These are phyloP conservation scores for Paramyrothecium sp. DNA, from an alignment of 2,329 filamentous ascomycete species.

Conservation along the genomic window DNA sequence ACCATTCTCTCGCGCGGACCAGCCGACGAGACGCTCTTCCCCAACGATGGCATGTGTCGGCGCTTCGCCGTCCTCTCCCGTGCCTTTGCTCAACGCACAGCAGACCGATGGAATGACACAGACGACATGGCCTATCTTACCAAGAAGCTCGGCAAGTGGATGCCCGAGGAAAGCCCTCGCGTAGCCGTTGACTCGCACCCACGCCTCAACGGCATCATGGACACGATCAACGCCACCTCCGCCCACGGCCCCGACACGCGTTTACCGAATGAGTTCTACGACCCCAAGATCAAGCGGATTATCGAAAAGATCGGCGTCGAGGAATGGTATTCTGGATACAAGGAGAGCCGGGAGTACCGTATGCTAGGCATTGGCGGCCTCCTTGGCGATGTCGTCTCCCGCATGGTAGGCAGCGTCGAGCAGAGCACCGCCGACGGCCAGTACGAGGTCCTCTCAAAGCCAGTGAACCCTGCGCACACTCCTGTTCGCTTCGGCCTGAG, in stretches of 20 bases:
- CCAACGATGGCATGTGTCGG: constrained; percentile 73
- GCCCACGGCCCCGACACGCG: constrained; percentile 75
- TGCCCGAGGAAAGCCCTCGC: constrained; percentile 66
- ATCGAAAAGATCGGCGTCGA: constrained; percentile 77
- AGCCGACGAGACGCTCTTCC: constrained; percentile 75
- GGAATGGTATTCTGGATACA: constrained; percentile 90
- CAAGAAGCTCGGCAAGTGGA: constrained; percentile 76
- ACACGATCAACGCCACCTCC: constrained; percentile 84
- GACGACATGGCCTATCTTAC: constrained; percentile 84
- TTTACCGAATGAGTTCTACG: constrained; percentile 85
- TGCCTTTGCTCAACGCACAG: constrained; percentile 70
- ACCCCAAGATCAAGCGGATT: constrained; percentile 65
- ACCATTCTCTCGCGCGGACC: constrained; percentile 65
- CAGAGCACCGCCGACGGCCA: constrained; percentile 51
- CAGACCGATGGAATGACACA: constrained; percentile 71
- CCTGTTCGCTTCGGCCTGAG: constrained; percentile 73
- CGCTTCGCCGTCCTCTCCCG: constrained; percentile 68
- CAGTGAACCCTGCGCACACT: constrained; percentile 27
- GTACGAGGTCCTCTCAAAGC: constrained; percentile 42
- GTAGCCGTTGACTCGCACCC: constrained; percentile 85
- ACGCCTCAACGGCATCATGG: constrained; percentile 85
- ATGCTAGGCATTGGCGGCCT: constrained; percentile 81
- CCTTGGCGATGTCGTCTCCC: constrained; percentile 76
- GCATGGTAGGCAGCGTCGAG: constrained; percentile 68
- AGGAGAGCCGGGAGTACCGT: constrained; percentile 84